Evolutionary conservation across 2,329 filamentous ascomycete genomes (phyloP).

Genomic region (Ophiocordyceps australis): DNA sequence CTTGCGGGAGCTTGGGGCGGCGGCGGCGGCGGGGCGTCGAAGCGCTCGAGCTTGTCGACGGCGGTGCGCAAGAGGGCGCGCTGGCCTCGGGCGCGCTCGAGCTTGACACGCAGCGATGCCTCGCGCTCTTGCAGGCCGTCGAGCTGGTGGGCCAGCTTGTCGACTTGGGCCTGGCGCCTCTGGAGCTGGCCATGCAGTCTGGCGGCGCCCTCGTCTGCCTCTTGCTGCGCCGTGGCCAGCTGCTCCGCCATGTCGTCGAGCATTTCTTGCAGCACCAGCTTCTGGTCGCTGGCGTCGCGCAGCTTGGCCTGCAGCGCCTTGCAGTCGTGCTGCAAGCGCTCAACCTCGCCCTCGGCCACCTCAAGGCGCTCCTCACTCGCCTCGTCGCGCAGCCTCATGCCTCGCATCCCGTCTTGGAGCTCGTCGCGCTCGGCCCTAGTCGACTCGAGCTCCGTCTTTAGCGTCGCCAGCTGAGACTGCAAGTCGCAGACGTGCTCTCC

Average conservation of each 20-base stretch:
- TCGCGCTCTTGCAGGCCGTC: conserved; percentile 37
- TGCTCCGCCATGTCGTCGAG: conserved; percentile 34
- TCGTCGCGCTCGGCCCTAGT: conserved; percentile 49
- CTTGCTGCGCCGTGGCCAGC: conserved; percentile 19
- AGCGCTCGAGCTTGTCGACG: conserved; percentile 34
- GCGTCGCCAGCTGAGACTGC: conserved; percentile 41
- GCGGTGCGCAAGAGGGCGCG: conserved; percentile 34
- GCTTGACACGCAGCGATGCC: conserved; percentile 41
- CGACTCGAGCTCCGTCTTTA: conserved; percentile 41
- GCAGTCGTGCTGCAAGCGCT: conserved; percentile 37
- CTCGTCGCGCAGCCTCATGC: conserved; percentile 43
- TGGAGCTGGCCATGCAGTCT: conserved; percentile 42
- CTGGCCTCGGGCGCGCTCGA: conserved; percentile 52
- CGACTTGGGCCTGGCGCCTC: conserved; percentile 42
- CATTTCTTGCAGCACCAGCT: conserved; percentile 36
- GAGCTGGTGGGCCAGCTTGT: conserved; percentile 57
- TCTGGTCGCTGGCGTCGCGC: conserved; percentile 38
- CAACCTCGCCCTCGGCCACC: conserved; percentile 49
- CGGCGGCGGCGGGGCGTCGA: conserved; percentile 19
- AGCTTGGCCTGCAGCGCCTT: conserved; percentile 28
- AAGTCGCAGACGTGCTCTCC: too few relatives aligned
- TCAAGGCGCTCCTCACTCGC: conserved; percentile 45
- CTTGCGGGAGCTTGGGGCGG: conserved; percentile 28
- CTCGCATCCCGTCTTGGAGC: conserved; percentile 39
- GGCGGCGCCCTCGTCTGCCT: conserved; percentile 18